A percentile compares a stretch with the other conserved stretches of the same genome.
Evolutionary conservation across 768 basidiomycete species (phyloP).

Genomic region (Brasilioporus rufonigricans): DNA sequence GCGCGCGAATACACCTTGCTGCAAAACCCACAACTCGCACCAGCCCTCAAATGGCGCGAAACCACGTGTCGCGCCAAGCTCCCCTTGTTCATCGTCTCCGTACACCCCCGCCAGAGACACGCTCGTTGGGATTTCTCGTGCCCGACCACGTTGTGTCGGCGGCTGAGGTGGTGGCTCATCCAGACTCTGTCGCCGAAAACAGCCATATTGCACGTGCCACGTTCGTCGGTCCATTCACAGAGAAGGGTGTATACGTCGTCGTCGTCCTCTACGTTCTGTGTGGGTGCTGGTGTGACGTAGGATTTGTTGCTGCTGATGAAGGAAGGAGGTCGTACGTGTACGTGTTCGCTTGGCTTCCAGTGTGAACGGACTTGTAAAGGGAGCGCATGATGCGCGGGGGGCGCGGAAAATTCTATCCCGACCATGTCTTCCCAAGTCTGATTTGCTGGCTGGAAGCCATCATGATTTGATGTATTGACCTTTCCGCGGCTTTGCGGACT

Average conservation of each 20-base stretch:
- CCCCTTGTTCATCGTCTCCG: conserved; percentile 27
- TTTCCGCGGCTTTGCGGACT: neutral
- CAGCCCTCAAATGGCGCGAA: conserved; percentile 21
- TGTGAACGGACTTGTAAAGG: neutral
- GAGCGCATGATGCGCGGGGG: neutral
- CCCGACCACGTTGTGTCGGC: conserved; percentile 19
- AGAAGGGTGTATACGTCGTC: conserved; percentile 1
- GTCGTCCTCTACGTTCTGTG: conserved; percentile 1
- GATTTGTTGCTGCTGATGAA: neutral
- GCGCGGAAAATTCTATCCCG: neutral
- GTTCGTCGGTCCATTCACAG: conserved; percentile 25
- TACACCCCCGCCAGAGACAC: conserved; percentile 25
- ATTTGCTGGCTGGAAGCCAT: neutral
- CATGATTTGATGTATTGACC: neutral
- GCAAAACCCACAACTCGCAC: conserved; percentile 22
- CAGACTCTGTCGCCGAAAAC: conserved; percentile 17
- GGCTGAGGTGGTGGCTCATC: conserved; percentile 25
- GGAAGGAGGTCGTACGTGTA: neutral
- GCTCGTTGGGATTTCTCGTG: conserved; percentile 12
- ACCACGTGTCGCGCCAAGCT: conserved; percentile 24
- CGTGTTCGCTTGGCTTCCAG: neutral
- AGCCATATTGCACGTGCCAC: conserved; percentile 20
- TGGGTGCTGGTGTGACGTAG: neutral
- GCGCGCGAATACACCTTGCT: conserved; percentile 25
- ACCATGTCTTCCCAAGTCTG: conserved; percentile 11